Evolutionary conservation across 768 basidiomycete genomes (phyloP), one percentile per base, ranked within the genome.

Genomic region (Pleurotus salmoneostramineus): DNA sequence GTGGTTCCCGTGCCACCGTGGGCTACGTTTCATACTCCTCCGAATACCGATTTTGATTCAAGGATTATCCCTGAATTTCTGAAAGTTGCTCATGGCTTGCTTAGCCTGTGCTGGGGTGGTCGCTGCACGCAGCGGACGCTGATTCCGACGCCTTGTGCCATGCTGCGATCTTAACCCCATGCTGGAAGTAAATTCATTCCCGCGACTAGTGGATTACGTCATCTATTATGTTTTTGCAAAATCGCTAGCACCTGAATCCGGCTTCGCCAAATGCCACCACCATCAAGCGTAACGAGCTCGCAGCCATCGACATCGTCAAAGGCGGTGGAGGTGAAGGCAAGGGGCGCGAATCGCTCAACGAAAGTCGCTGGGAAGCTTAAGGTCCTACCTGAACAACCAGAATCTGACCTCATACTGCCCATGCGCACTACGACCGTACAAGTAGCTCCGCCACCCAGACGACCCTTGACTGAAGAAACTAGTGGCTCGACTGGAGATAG

Each of bases 331-430:
- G 69, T 75, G 8, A 90, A 88, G 63, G 72, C 78, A 17, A 79
- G 89, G 55, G 88, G 89, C 0, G 88, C 89, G 11, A 90, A 91
- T 64, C 78, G 90, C 62, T 85, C 88, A 15, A 91, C 90, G 0
- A 92, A 92, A 67, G 83, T 88, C 6, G 86, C 87, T 10, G 90
- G 91, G 45, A 94, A 94, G 69, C 83, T 94, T 62, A 93, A 94
- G 67, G 90, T 94, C 12, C 78, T 94, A 33, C 92, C 92, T 49
- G 92, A 94, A 66, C 87, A 93, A 65, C 90, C 88, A 5, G 87
- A 90, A 35, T 74, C 58, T 3, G 40, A 42, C n/a, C 56, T 56
- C 32, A 31, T 48, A 77, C 61, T 73, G 75, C 34, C 68, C 77
- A 40, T 63, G 72, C 43, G 67, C 69, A 35, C 67, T 62, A 52